Evolutionary conservation across 163 green algal genomes (phyloP), one percentile per base, ranked within the genome.

Genomic region (Prototheca cutis): DNA sequence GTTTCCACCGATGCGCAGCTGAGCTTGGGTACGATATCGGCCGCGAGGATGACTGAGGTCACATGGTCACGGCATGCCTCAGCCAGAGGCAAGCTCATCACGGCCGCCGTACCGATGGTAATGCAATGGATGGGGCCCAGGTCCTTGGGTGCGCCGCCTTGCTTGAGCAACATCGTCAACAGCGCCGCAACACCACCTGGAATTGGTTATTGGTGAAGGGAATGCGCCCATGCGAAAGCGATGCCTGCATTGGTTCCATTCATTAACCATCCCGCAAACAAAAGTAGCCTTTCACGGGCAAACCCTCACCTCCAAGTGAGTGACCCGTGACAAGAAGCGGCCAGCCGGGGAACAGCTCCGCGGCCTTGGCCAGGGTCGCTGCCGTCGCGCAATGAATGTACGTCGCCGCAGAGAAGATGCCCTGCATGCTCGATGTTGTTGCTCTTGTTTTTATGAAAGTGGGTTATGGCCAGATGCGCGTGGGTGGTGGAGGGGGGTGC

Each of bases 351-450:
- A 72, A 74, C 15, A 56, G 47, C 6, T 65, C 24, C 3, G 72
- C 79, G 19, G 78, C 79, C 28, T 67, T 58, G 39, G 69, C 34
- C 47, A 95, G 74, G 25, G 83, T 77, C 40, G 66, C 67, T 10
- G 65, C 70, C 1, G 78, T 89, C 58, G 76, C 84, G 60, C 79
- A 81, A 51, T 90, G 77, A 39, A 95, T 79, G 59, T 84, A 95
- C 21, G 75, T 80, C 0, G 87, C 86, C 1, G 86, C 82, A 32
- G 65, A 49, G 59, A 94, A 79, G 45, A 91, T 79, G 54, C 85
- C 86, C 64, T 53, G 47, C 25, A 48, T 48, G 39, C 39, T n/a
- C n/a, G n/a, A n/a, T n/a, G n/a, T n/a, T n/a, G 49, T 17, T 34
- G 3, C 39, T 6, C 15, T 13, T 13, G 39, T 13, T 13, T 13